A percentile compares a stretch with the other conserved stretches of the same genome.
Conservation (phyloP, 192 early-diverging fungal genomes). For the Nowakowskiella sp. region DNA sequence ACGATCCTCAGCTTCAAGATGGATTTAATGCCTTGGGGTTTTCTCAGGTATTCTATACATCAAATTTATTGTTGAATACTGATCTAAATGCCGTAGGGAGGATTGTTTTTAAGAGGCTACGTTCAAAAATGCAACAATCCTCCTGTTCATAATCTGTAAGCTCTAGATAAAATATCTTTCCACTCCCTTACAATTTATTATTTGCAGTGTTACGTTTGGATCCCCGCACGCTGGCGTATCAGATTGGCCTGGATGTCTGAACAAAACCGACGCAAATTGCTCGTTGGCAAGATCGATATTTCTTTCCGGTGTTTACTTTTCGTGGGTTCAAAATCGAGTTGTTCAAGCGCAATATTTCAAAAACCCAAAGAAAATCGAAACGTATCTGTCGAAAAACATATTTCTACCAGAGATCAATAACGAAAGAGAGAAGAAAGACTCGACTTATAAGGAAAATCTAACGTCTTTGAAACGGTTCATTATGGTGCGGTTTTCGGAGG, state of each 20-base stretch:
- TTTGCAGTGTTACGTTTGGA: background rate
- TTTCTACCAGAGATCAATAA: slow-evolving; percentile 89
- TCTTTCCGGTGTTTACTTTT: slow-evolving; percentile 69
- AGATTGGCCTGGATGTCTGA: slow-evolving; percentile 69
- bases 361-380: slow-evolving; percentile 48
- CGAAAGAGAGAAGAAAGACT: slow-evolving; percentile 51
- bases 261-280: slow-evolving; percentile 50
- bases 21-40: slow-evolving; percentile 92
- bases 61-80: slow-evolving; percentile 10
- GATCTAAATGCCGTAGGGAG: slow-evolving; percentile 39
- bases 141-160: slow-evolving; percentile 61
- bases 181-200: slow-evolving; percentile 45
- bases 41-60: slow-evolving; percentile 53
- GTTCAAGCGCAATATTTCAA: slow-evolving; percentile 96
- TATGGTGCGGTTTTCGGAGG: slow-evolving; percentile 71
- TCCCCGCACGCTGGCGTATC: slow-evolving; percentile 36
- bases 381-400: slow-evolving; percentile 67
- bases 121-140: slow-evolving; percentile 76
- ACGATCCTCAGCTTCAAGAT: slow-evolving; percentile 48
- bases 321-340: slow-evolving; percentile 72
- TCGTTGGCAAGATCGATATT: slow-evolving; percentile 68
- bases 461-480: slow-evolving; percentile 64
- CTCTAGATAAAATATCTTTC: slow-evolving; percentile 81
- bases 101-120: slow-evolving; percentile 66
- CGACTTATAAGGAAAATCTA: slow-evolving; percentile 52